A percentile compares a stretch with the other conserved stretches of the same genome.
These are phyloP conservation scores for Suillus cothurnatus DNA, from an alignment of 768 basidiomycete species.

Conservation along the genomic window DNA sequence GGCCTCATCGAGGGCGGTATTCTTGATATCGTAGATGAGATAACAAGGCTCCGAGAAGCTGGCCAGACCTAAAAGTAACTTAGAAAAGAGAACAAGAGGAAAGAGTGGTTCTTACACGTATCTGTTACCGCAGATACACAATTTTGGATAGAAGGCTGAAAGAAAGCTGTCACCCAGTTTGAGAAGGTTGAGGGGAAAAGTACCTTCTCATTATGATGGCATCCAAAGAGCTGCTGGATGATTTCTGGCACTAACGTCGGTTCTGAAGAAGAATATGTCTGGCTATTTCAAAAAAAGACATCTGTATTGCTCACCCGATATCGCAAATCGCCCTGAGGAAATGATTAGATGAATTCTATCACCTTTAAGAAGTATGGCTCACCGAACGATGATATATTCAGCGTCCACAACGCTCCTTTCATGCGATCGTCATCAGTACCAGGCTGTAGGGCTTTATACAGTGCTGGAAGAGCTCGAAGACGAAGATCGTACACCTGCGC, in stretches of 20 bases:
- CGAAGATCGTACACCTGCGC: slow-evolving; percentile 65
- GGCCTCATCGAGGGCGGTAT: slow-evolving; percentile 42
- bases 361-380: slow-evolving; percentile 12
- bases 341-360: slow-evolving; percentile 8
- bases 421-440: slow-evolving; percentile 86
- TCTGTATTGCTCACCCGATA: slow-evolving; percentile 34
- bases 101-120: slow-evolving; percentile 47
- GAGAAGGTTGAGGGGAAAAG: slow-evolving; percentile 10
- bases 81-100: not conserved
- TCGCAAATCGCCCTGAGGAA: slow-evolving; percentile 42
- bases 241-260: slow-evolving; percentile 63
- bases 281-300: slow-evolving; percentile 1
- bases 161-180: not conserved
- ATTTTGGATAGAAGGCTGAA: slow-evolving; percentile 76
- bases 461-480: slow-evolving; percentile 57
- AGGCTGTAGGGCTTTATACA: slow-evolving; percentile 61
- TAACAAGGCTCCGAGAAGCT: slow-evolving; percentile 63
- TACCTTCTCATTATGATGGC: slow-evolving; percentile 86
- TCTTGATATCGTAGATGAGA: slow-evolving; percentile 55
- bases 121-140: slow-evolving; percentile 68
- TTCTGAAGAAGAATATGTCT: slow-evolving; percentile 41
- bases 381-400: slow-evolving; percentile 68
- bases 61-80: slow-evolving; percentile 46
- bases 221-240: slow-evolving; percentile 61
- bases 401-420: slow-evolving; percentile 87